A percentile compares a stretch with the other conserved stretches of the same genome.
phyloP scores from a whole-genome alignment of 352 stramenopile species.

The Globisporangium irregulare region DNA sequence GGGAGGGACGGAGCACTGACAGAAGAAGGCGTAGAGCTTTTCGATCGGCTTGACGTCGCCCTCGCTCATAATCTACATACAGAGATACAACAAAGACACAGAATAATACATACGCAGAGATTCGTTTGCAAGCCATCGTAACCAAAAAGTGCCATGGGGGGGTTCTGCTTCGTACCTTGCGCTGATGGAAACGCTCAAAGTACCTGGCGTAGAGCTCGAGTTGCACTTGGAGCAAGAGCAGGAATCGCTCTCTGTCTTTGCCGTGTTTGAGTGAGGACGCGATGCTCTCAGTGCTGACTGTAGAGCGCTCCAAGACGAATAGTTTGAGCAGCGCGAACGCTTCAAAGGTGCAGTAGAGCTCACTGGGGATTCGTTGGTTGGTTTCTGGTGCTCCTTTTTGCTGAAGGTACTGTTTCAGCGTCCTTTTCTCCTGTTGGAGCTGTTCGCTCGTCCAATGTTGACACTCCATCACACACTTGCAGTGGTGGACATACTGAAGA shows the following conservation, averaged over 20 bases:
- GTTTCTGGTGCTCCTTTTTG: background rate
- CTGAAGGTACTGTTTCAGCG: slow-evolving; percentile 32
- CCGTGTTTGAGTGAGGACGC: background rate
- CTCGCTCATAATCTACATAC: slow-evolving; percentile 29
- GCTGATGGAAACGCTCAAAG: slow-evolving; percentile 39
- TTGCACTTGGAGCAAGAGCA: slow-evolving; percentile 39
- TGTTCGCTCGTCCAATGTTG: slow-evolving; percentile 29
- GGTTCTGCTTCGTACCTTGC: slow-evolving; percentile 28
- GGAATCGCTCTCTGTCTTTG: slow-evolving; percentile 10
- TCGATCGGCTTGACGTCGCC: slow-evolving; percentile 30
- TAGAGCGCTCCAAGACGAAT: slow-evolving; percentile 36
- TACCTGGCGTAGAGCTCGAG: slow-evolving; percentile 54
- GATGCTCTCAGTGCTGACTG: background rate
- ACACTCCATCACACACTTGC: slow-evolving; percentile 29
- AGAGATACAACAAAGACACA: background rate
- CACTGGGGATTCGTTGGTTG: background rate
- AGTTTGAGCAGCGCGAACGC: slow-evolving; percentile 60
- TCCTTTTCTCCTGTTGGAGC: slow-evolving; percentile 31
- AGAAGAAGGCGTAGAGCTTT: slow-evolving; percentile 38
- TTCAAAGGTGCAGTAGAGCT: slow-evolving; percentile 23
- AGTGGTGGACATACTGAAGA: slow-evolving; percentile 10
- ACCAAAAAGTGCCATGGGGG: no score
- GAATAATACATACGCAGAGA: background rate
- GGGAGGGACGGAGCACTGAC: slow-evolving; percentile 14
- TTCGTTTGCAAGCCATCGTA: background rate